Evolutionary conservation across 2,329 filamentous ascomycete genomes (phyloP), one percentile per base, ranked within the genome.

Genomic region (Incumbomyces lentus): DNA sequence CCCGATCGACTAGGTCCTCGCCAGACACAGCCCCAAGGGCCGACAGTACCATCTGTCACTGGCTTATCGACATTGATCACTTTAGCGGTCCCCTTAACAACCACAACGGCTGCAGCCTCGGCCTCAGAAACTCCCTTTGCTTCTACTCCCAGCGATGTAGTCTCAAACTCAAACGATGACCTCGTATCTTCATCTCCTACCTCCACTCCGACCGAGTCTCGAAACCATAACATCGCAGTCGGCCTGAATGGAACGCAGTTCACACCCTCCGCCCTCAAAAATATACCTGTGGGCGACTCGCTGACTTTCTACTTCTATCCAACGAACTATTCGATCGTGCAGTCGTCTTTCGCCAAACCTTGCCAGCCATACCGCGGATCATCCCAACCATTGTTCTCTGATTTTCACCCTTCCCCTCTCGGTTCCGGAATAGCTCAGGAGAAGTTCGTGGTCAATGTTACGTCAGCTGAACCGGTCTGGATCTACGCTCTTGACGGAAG

Each of bases 281-380:
- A 41, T 12, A 47, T 44, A 14, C 30, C 32, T 17, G 47, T 64
- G 2, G 73, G 73, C 48, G 70, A 71, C 49, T 61, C 68, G 30
- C 61, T 76, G 39, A 69, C 73, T 53, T 75, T 75, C 60, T 69
- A 74, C 57, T 76, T 74, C 60, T 67, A 68, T 49, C 65, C 71
- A 1, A 64, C 66, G 52, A 70, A 70, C 55, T 71, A 75, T 62
- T 71, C 67, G 7, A 68, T 76, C 12, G 68, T 67, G 7, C 66
- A 70, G 51, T 68, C 70, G 18, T 63, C 68, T 40, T 75, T 74
- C 55, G 62, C 63, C 48, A 62, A 67, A 16, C 72, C 72, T 1
- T 78, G 74, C 57, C 55, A 66, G 14, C 70, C 72, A 2, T 60
- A 68, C 7, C 26, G 34, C 19, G 31, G 37, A 2, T 4, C 22